Evolutionary conservation across 371 early-diverging fungal species (phyloP).

Genomic region (Mucor lusitanicus): DNA sequence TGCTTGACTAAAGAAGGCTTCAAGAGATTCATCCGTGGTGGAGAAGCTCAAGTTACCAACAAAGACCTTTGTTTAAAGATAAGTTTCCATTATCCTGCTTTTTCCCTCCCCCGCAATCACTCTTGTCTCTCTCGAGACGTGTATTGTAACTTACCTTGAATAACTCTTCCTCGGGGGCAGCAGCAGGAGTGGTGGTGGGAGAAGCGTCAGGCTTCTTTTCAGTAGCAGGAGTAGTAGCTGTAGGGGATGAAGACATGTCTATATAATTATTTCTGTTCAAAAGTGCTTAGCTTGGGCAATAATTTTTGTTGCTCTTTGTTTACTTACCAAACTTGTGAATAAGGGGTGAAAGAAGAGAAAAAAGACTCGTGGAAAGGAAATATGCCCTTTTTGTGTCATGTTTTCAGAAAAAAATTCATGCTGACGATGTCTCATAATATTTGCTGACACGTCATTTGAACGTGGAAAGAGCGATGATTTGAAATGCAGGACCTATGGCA

Average conservation of each 20-base stretch:
- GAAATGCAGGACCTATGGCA: neutral
- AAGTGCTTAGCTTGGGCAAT: neutral
- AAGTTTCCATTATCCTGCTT: neutral
- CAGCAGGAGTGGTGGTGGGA: neutral
- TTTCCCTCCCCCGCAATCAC: too few relatives aligned
- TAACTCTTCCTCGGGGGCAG: neutral
- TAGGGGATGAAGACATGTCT: neutral
- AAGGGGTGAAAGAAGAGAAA: constrained; percentile 2
- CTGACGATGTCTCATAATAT: constrained; percentile 11
- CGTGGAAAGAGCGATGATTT: neutral
- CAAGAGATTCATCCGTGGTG: constrained; percentile 78
- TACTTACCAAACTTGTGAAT: neutral
- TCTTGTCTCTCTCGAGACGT: neutral
- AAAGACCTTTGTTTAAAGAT: constrained; percentile 66
- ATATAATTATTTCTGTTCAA: neutral
- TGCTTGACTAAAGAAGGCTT: constrained; percentile 70
- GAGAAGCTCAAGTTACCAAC: constrained; percentile 93
- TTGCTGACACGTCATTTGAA: constrained; percentile 14
- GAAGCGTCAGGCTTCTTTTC: neutral
- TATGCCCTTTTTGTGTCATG: neutral
- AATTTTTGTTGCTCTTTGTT: neutral
- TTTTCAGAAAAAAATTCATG: constrained; percentile 5
- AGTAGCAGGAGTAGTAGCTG: neutral
- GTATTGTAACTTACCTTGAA: constrained; percentile 1
- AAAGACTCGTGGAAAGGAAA: neutral